Base-by-base conservation (phyloP, 139 green algal genomes). In the Chlamydomonas urium region DNA sequence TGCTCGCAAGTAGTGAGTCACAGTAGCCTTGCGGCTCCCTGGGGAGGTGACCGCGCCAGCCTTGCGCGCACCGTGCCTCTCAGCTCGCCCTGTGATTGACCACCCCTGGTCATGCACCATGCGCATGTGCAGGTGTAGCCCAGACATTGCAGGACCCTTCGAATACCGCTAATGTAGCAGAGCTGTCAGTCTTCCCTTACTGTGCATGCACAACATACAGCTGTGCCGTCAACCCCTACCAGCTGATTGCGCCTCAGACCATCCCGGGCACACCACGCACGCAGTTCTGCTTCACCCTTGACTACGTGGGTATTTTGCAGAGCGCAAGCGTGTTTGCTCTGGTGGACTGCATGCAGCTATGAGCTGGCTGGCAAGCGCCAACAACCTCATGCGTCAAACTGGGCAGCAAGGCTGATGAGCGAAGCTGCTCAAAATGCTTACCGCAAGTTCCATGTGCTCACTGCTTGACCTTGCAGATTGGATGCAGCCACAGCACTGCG, bases 131-230 rank as follows among this genome's bases (percentile, higher is more conserved):
- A n/a, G n/a, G n/a, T n/a, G n/a, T n/a, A n/a, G n/a, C n/a, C n/a
- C n/a, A n/a, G n/a, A n/a, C n/a, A n/a, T n/a, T n/a, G n/a, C n/a
- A n/a, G n/a, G n/a, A n/a, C n/a, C n/a, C n/a, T n/a, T n/a, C n/a
- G n/a, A n/a, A n/a, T n/a, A n/a, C n/a, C n/a, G n/a, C n/a, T n/a
- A n/a, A n/a, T n/a, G n/a, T n/a, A n/a, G n/a, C n/a, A n/a, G 42
- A 53, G 42, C 42, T 53, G 14, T 10, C 42, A 17, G 42, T 53
- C 14, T 53, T 53, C 42, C 42, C 42, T 17, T 53, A 53, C 42
- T 53, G 42, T 53, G 42, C 42, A 53, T 53, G 42, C 42, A 53
- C 10, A 53, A 63, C 53, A 6, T 63, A 63, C 53, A 63, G 24
- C 5, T 63, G 53, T 17, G 24, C 14, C 10, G 53, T 6, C n/a